Evolutionary conservation across 2,329 filamentous ascomycete genomes (phyloP).

Genomic region (Reticulascus tulasneorum): DNA sequence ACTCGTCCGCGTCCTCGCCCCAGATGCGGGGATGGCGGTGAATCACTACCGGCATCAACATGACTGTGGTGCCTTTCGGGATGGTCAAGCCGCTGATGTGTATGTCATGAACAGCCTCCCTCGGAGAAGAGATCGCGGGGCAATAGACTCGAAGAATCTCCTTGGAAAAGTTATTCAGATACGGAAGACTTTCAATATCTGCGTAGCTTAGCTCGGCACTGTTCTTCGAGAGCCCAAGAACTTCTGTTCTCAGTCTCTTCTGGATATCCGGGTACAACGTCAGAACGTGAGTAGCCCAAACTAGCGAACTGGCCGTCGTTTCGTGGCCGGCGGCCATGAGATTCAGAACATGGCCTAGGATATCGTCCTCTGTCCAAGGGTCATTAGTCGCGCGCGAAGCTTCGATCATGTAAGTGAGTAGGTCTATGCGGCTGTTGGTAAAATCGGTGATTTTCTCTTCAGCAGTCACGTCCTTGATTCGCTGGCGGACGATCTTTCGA

Average conservation of each 20-base stretch:
- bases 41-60: slow-evolving; percentile 30
- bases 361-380: slow-evolving; percentile 20
- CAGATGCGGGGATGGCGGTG: slow-evolving; percentile 31
- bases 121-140: slow-evolving; percentile 28
- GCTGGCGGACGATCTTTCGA: slow-evolving; percentile 19
- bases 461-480: slow-evolving; percentile 17
- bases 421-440: slow-evolving; percentile 18
- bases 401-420: slow-evolving; percentile 30
- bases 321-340: slow-evolving; percentile 41
- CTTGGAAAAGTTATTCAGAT: slow-evolving; percentile 38
- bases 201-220: slow-evolving; percentile 33
- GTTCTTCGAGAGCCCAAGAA: slow-evolving; percentile 33
- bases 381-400: slow-evolving; percentile 20
- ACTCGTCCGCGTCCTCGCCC: slow-evolving; percentile 30
- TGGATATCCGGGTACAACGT: slow-evolving; percentile 31
- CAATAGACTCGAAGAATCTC: slow-evolving; percentile 38
- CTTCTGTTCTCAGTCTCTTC: slow-evolving; percentile 31
- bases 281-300: slow-evolving; percentile 37
- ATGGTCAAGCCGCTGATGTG: slow-evolving; percentile 27
- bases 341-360: slow-evolving; percentile 37
- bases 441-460: slow-evolving; percentile 10
- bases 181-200: slow-evolving; percentile 31
- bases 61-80: slow-evolving; percentile 30
- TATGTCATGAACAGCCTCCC: slow-evolving; percentile 26
- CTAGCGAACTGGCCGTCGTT: slow-evolving; percentile 36